A percentile compares a stretch with the other conserved stretches of the same genome.
Conservation (phyloP, 441 rosid genomes). For the Populus hybrid region DNA sequence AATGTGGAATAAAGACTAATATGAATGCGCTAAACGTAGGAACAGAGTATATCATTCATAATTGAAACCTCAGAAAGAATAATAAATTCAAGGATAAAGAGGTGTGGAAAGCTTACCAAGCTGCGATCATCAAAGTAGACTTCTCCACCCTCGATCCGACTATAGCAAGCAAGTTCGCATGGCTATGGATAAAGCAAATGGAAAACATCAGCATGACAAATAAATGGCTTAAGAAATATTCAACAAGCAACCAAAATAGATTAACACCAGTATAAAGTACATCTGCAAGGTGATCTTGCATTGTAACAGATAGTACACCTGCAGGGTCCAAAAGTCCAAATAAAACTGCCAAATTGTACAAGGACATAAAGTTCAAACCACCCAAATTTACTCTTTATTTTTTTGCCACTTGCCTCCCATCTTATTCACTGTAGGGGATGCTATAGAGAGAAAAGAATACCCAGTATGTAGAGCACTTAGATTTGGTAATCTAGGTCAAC, state of each 20-base stretch:
- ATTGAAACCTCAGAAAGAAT: constrained; percentile 16
- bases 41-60: background rate
- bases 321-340: background rate
- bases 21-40: constrained; percentile 13
- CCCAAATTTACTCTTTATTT: background rate
- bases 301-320: background rate
- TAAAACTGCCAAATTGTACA: background rate
- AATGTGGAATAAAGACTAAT: constrained; percentile 16
- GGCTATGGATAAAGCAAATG: constrained; percentile 48
- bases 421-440: background rate
- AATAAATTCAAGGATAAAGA: constrained; percentile 7
- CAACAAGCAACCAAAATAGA: background rate
- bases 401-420: background rate
- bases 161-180: constrained; percentile 80
- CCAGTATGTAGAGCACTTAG: background rate
- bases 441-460: background rate
- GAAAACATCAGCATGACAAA: constrained; percentile 11
- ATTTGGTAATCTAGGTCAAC: background rate
- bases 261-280: background rate
- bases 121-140: constrained; percentile 73
- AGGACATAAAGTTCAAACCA: background rate
- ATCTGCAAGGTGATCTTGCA: background rate
- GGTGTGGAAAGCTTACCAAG: constrained; percentile 53
- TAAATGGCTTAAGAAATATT: background rate
- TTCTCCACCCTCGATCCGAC: constrained; percentile 82